phyloP scores from a whole-genome alignment of 1,139 yeast species.

The Saccharomyces hybrid region DNA sequence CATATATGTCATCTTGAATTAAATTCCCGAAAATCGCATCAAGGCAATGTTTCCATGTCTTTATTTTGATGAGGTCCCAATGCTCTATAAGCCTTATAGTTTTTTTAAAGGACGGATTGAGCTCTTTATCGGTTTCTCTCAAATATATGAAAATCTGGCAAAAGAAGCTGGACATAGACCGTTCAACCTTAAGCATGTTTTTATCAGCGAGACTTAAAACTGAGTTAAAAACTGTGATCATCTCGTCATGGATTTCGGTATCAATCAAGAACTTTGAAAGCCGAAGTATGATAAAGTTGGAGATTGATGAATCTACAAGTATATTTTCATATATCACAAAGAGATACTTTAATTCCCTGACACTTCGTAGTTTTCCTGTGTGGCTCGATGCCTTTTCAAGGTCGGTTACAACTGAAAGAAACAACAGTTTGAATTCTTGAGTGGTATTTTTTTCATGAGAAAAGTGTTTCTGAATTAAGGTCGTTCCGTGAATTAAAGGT shows the following conservation, averaged over 20 bases:
- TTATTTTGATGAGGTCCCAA: neutral
- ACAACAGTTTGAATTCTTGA: conserved; percentile 12
- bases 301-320: conserved; percentile 1
- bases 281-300: neutral
- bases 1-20: neutral
- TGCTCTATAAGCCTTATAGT: neutral
- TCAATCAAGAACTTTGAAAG: conserved; percentile 1
- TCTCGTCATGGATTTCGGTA: neutral
- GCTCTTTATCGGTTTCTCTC: neutral
- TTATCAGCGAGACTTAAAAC: neutral
- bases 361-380: conserved; percentile 8
- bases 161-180: neutral
- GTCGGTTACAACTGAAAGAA: conserved; percentile 18
- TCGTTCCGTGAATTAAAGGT: conserved; percentile 9
- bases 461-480: conserved; percentile 9
- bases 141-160: neutral
- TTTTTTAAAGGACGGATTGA: neutral
- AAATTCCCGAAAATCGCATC: neutral
- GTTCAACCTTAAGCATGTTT: neutral
- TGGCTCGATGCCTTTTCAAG: conserved; percentile 9
- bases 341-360: conserved; percentile 15
- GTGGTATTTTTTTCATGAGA: neutral
- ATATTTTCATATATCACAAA: conserved; percentile 13
- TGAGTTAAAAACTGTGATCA: neutral
- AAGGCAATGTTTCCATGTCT: neutral